Conservation (phyloP, 192 early-diverging fungal genomes). For the Coemansia furcata region DNA sequence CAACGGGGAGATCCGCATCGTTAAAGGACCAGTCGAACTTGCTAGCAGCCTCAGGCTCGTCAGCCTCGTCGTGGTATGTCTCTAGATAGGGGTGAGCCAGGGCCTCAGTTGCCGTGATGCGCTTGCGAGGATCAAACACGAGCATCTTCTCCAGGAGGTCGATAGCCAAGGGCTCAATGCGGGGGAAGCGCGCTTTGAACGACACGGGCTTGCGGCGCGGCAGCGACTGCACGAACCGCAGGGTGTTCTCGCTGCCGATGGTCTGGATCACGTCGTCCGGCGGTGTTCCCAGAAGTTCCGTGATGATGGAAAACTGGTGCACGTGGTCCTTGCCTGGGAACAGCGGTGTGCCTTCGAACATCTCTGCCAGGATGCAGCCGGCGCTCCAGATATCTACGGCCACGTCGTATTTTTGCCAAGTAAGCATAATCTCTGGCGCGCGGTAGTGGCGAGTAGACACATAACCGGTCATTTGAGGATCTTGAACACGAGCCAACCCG, state of each 20-base stretch:
- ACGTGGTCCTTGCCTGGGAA: slow-evolving; percentile 96
- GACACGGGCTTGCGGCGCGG: slow-evolving; percentile 77
- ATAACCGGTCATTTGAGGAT: slow-evolving; percentile 97
- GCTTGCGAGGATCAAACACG: slow-evolving; percentile 88
- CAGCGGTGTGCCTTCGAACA: slow-evolving; percentile 84
- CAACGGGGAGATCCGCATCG: slow-evolving; percentile 82
- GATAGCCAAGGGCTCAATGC: slow-evolving; percentile 73
- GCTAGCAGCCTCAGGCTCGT: slow-evolving; percentile 78
- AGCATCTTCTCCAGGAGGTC: slow-evolving; percentile 90
- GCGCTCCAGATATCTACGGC: slow-evolving; percentile 95
- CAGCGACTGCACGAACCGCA: slow-evolving; percentile 86
- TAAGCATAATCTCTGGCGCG: slow-evolving; percentile 98
- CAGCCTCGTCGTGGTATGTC: slow-evolving; percentile 86
- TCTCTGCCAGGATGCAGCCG: slow-evolving; percentile 94
- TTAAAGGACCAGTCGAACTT: slow-evolving; percentile 96
- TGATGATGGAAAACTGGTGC: slow-evolving; percentile 94
- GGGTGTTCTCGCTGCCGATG: slow-evolving; percentile 92
- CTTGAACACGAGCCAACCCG: slow-evolving; percentile 91
- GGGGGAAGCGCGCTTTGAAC: slow-evolving; percentile 78
- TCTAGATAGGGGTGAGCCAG: slow-evolving; percentile 87
- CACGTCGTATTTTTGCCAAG: slow-evolving; percentile 96
- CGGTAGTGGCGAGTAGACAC: slow-evolving; percentile 97
- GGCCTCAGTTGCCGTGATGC: slow-evolving; percentile 85
- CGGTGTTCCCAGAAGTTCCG: slow-evolving; percentile 87
- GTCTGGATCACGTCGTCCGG: slow-evolving; percentile 89